Conservation (phyloP, 768 basidiomycete species). For the Mycena sanguinolenta region DNA sequence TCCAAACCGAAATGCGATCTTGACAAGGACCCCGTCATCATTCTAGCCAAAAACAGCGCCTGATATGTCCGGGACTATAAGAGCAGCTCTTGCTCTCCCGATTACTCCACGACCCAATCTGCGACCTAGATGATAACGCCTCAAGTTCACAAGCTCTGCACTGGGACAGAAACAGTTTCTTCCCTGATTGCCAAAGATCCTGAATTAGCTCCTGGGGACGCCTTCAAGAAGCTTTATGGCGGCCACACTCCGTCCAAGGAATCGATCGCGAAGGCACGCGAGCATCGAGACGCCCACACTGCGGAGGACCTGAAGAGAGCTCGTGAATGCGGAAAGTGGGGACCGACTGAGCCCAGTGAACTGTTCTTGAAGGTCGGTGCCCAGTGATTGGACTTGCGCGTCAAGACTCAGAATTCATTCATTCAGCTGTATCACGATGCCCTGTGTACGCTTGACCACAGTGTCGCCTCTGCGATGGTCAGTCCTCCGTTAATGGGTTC, state of each 20-base stretch:
- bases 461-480: conserved; percentile 68
- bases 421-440: conserved; percentile 72
- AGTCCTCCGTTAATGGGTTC: conserved; percentile 75
- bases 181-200: conserved; percentile 55
- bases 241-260: conserved; percentile 34
- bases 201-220: conserved; percentile 48
- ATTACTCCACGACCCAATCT: not conserved
- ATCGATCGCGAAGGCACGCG: conserved; percentile 39
- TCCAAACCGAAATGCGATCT: not conserved
- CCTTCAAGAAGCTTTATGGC: conserved; percentile 57
- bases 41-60: not conserved
- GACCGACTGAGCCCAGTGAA: conserved; percentile 62
- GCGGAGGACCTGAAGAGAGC: conserved; percentile 61
- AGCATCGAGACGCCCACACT: conserved; percentile 45
- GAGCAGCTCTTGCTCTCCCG: not conserved
- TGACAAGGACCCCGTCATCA: conserved; percentile 7
- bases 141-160: conserved; percentile 47
- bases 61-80: conserved; percentile 12
- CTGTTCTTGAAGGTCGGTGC: conserved; percentile 68
- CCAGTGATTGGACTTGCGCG: not conserved
- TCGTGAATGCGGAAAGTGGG: conserved; percentile 65
- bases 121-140: conserved; percentile 41
- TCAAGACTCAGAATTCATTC: not conserved
- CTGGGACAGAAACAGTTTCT: conserved; percentile 54
- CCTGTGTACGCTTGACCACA: conserved; percentile 67